phyloP scores from a whole-genome alignment of 176 grass and related monocot genomes.

The Musa schizocarpa region DNA sequence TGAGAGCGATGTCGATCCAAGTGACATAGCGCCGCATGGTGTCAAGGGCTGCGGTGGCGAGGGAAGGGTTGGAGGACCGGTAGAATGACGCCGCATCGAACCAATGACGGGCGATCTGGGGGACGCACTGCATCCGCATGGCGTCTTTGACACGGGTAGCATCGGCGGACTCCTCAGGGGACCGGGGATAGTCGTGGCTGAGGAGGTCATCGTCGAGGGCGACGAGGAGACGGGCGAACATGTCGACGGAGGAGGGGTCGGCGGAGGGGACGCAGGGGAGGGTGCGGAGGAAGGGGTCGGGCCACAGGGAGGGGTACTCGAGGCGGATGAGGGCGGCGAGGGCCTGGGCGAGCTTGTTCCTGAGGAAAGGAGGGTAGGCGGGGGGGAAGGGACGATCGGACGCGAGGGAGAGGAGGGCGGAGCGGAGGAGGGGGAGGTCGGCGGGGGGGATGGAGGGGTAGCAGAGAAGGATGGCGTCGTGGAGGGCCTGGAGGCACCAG shows the following conservation, averaged over 20 bases:
- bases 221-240: slow-evolving; percentile 76
- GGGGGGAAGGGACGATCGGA: slow-evolving; percentile 32
- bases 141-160: slow-evolving; percentile 84
- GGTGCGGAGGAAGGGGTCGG: slow-evolving; percentile 51
- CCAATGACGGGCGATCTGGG: slow-evolving; percentile 91
- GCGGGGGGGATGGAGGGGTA: slow-evolving; percentile 32
- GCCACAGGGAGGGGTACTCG: slow-evolving; percentile 61
- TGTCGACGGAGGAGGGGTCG: slow-evolving; percentile 48
- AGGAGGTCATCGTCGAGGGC: slow-evolving; percentile 82
- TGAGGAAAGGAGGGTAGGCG: slow-evolving; percentile 53
- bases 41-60: slow-evolving; percentile 52
- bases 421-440: slow-evolving; percentile 53
- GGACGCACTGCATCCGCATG: slow-evolving; percentile 78
- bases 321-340: slow-evolving; percentile 64
- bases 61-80: slow-evolving; percentile 34
- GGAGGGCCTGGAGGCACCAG: slow-evolving; percentile 88
- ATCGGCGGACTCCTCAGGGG: slow-evolving; percentile 36
- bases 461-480: slow-evolving; percentile 49
- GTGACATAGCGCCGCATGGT: slow-evolving; percentile 68
- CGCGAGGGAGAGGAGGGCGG: slow-evolving; percentile 58
- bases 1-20: slow-evolving; percentile 86
- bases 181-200: slow-evolving; percentile 83
- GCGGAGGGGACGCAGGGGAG: slow-evolving; percentile 34
- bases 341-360: slow-evolving; percentile 88
- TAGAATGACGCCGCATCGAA: slow-evolving; percentile 45